These are phyloP conservation scores for Phycomyces blakesleeanus DNA, from an alignment of 192 early-diverging fungal species.

Conservation along the genomic window DNA sequence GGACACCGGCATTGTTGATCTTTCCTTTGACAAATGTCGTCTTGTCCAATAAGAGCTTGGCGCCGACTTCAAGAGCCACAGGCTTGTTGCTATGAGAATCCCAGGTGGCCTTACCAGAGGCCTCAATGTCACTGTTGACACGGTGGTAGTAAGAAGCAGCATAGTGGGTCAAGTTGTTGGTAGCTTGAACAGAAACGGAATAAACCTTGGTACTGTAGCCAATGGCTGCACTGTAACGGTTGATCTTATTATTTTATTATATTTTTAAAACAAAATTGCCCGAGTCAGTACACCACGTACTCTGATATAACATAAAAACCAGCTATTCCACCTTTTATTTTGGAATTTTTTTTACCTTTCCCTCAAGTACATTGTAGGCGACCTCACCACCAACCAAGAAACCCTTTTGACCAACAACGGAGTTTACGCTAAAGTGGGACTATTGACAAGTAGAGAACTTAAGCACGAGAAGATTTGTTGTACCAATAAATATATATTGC, in stretches of 20 bases:
- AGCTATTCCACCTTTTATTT: too few species aligned
- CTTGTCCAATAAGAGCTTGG: slow-evolving; percentile 89
- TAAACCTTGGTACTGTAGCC: slow-evolving; percentile 89
- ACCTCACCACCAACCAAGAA: slow-evolving; percentile 91
- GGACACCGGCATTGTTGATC: slow-evolving; percentile 79
- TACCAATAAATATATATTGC: too few species aligned
- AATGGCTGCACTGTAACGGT: slow-evolving; percentile 83
- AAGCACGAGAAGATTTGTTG: too few species aligned
- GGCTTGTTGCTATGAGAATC: slow-evolving; percentile 70
- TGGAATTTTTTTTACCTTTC: slow-evolving; percentile 49
- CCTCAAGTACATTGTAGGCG: slow-evolving; percentile 88
- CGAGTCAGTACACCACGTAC: too few species aligned
- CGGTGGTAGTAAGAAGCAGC: slow-evolving; percentile 96
- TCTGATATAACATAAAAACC: too few species aligned
- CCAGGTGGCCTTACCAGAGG: slow-evolving; percentile 92
- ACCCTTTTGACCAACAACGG: slow-evolving; percentile 86
- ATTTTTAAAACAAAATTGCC: too few species aligned
- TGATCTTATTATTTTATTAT: too few species aligned
- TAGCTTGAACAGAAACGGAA: slow-evolving; percentile 82
- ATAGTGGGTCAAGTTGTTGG: slow-evolving; percentile 85
- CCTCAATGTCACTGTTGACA: slow-evolving; percentile 86
- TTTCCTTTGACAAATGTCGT: slow-evolving; percentile 89
- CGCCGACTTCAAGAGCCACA: slow-evolving; percentile 87
- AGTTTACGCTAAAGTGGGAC: slow-evolving; percentile 82
- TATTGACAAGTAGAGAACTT: not conserved